These are phyloP conservation scores for Fomes fomentarius DNA, from an alignment of 1,284 basidiomycete species.

Conservation along the genomic window DNA sequence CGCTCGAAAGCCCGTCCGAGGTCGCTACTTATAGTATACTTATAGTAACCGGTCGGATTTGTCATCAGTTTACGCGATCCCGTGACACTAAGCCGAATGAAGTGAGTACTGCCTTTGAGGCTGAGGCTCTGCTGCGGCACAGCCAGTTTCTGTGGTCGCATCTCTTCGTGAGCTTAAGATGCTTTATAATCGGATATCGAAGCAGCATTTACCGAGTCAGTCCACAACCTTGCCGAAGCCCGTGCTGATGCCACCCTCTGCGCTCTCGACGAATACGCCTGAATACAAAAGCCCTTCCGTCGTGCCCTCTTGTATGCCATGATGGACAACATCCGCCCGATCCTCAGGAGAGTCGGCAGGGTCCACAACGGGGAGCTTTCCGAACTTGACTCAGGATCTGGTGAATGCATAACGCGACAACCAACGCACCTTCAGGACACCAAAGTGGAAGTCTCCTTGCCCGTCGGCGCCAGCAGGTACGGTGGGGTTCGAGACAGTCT, in stretches of 20 bases:
- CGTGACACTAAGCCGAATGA: too few relatives aligned
- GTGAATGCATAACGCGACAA: conserved; percentile 5
- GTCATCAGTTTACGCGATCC: too few relatives aligned
- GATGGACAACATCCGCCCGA: conserved; percentile 56
- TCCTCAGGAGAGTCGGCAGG: conserved; percentile 46
- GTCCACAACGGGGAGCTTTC: conserved; percentile 56
- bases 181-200: too few relatives aligned
- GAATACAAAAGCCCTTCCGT: conserved; percentile 59
- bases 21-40: too few relatives aligned
- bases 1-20: too few relatives aligned
- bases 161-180: too few relatives aligned
- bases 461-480: conserved; percentile 44
- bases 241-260: conserved; percentile 25
- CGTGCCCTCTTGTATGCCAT: conserved; percentile 59
- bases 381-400: not conserved
- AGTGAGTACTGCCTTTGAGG: too few relatives aligned
- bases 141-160: too few relatives aligned
- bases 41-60: too few relatives aligned
- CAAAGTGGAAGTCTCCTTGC: conserved; percentile 62
- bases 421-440: conserved; percentile 51
- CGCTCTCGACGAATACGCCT: conserved; percentile 55
- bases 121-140: too few relatives aligned
- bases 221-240: not conserved
- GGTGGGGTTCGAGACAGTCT: conserved; percentile 44
- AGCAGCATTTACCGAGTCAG: not conserved